Evolutionary conservation across 768 basidiomycete species (phyloP).

Genomic region (Boletus vermiculosoides): DNA sequence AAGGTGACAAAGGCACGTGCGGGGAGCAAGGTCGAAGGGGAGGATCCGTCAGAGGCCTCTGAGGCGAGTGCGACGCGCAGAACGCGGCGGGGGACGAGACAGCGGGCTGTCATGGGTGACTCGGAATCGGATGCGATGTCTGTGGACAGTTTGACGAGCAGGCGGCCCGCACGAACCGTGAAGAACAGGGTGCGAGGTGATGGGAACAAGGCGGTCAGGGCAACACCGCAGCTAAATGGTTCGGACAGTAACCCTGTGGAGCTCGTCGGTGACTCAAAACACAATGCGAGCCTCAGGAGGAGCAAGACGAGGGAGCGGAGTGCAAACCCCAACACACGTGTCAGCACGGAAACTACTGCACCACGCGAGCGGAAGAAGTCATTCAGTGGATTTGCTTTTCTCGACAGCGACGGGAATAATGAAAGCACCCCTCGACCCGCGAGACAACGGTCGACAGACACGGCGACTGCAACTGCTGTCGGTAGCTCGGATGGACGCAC

Average conservation of each 20-base stretch:
- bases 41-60: slow-evolving; percentile 3
- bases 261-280: neutral
- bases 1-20: slow-evolving; percentile 4
- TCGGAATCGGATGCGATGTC: slow-evolving; percentile 32
- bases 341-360: neutral
- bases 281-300: neutral
- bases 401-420: slow-evolving; percentile 8
- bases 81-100: slow-evolving; percentile 1
- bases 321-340: neutral
- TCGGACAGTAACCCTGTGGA: slow-evolving; percentile 9
- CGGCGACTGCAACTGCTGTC: neutral
- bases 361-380: neutral
- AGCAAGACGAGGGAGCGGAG: neutral
- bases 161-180: slow-evolving; percentile 3
- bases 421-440: slow-evolving; percentile 29
- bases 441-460: neutral
- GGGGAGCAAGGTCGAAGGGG: neutral
- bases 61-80: slow-evolving; percentile 4
- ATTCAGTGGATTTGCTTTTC: neutral
- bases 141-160: slow-evolving; percentile 22
- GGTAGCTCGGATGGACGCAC: neutral
- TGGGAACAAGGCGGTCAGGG: neutral
- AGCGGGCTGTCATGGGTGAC: slow-evolving; percentile 3
- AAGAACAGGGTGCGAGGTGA: neutral
- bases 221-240: neutral